These are phyloP conservation scores for Eutrema heterophyllum DNA, from an alignment of 345 rosid genomes.

Conservation along the genomic window DNA sequence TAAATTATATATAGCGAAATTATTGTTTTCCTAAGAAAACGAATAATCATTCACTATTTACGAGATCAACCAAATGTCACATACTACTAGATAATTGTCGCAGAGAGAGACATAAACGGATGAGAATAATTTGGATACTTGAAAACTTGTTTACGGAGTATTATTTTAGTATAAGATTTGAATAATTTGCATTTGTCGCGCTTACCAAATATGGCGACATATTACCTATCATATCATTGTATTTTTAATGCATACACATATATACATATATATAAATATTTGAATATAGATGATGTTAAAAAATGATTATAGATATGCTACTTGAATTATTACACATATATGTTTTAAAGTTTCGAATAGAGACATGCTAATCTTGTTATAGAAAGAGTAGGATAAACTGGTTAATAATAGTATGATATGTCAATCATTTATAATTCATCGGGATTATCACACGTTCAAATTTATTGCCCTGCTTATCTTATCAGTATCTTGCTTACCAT, in stretches of 20 bases:
- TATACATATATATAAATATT: background rate
- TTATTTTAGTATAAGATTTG: background rate
- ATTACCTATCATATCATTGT: conserved; percentile 8
- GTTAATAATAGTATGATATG: too few species aligned
- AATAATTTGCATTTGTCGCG: background rate
- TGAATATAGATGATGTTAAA: background rate
- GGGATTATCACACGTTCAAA: too few species aligned
- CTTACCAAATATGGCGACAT: conserved; percentile 6
- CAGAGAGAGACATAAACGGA: conserved; percentile 1
- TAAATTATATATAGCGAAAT: background rate
- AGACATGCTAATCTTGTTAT: too few species aligned
- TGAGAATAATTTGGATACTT: background rate
- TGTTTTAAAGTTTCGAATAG: too few species aligned
- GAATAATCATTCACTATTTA: background rate
- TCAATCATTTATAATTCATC: too few species aligned
- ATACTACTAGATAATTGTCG: background rate
- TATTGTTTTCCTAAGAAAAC: background rate
- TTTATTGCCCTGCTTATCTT: too few species aligned
- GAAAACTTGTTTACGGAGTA: background rate
- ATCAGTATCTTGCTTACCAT: too few species aligned
- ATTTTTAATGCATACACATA: background rate
- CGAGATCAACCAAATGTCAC: background rate
- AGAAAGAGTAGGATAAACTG: too few species aligned
- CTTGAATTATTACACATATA: background rate
- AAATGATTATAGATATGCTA: background rate